Percentiles rank a stretch among this genome's conserved stretches.
phyloP scores from a whole-genome alignment of 2,329 filamentous ascomycete species.

The Claviceps monticola region DNA sequence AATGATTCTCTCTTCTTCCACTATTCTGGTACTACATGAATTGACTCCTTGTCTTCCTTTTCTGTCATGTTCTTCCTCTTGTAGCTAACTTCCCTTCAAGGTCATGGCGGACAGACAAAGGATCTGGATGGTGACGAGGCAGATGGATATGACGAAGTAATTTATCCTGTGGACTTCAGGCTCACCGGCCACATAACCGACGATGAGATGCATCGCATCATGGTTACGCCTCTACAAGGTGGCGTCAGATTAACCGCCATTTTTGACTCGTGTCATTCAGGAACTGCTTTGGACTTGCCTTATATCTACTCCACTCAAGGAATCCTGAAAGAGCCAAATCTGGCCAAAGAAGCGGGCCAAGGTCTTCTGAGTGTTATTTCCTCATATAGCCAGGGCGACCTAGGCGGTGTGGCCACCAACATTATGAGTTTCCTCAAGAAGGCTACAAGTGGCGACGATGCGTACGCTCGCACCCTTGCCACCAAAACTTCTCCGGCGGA shows the following conservation, averaged over 20 bases:
- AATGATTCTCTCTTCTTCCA: conserved; percentile 97
- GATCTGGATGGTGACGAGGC: conserved; percentile 70
- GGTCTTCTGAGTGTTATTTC: conserved; percentile 46
- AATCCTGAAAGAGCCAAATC: conserved; percentile 53
- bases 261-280: conserved; percentile 54
- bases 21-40: conserved; percentile 57
- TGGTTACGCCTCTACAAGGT: conserved; percentile 42
- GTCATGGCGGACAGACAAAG: conserved; percentile 69
- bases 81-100: conserved; percentile 20
- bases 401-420: conserved; percentile 67
- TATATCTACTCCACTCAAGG: conserved; percentile 59
- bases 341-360: conserved; percentile 54
- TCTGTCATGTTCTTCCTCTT: background rate
- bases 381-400: conserved; percentile 54
- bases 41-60: background rate
- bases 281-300: conserved; percentile 50
- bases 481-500: conserved; percentile 93
- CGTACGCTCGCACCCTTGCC: conserved; percentile 62
- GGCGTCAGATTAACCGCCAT: conserved; percentile 49
- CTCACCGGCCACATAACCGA: conserved; percentile 71
- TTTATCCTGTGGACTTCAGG: conserved; percentile 72
- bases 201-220: conserved; percentile 68
- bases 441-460: conserved; percentile 67
- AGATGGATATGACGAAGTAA: conserved; percentile 71
- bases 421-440: conserved; percentile 82